Evolutionary conservation across 192 early-diverging fungal genomes (phyloP), one percentile per base, ranked within the genome.

Genomic region (Rhizophagus prolifer): DNA sequence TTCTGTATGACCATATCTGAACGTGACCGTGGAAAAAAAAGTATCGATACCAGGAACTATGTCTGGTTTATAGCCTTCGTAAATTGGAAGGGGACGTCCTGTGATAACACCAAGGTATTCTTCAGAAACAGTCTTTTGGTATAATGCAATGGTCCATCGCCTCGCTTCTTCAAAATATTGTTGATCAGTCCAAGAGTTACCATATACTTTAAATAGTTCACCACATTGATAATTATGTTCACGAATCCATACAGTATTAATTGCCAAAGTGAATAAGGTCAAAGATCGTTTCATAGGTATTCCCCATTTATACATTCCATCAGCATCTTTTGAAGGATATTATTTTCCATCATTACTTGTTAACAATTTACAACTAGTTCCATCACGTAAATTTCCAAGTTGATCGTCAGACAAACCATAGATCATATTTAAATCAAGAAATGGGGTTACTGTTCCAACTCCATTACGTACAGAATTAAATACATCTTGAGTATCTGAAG

Each of bases 371-470:
- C 36, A 25, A 47, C 28, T 54, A 23, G 41, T 41, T 9, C 10
- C 13, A 70, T 70, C 10, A 28, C 41, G 44, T 46, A 46, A 70
- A n/a, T 9, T 23, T 14, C 2, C 21, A 50, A 21, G 31, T 4
- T 28, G 5, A 12, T 46, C 44, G 3, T 14, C 25, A 23, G 16
- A 47, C 4, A 14, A 9, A 25, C 69, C 69, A 44, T 70, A 70
- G 6, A 70, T 47, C n/a, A 47, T 25, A 70, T 70, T 70, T 25
- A 70, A 26, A 46, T 70, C 69, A 70, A 70, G 69, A 23, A 70
- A 70, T 0, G 47, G 44, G 4, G 69, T 50, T 16, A 70, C 69
- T 30, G 10, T 9, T 6, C 25, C 50, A 23, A 30, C 9, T 58
- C 70, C 70, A 38, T 36, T 67, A 50, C 21, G 38, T 23, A 38